phyloP scores from a whole-genome alignment of 140 eudicot genomes.

The Stevia rebaudiana region DNA sequence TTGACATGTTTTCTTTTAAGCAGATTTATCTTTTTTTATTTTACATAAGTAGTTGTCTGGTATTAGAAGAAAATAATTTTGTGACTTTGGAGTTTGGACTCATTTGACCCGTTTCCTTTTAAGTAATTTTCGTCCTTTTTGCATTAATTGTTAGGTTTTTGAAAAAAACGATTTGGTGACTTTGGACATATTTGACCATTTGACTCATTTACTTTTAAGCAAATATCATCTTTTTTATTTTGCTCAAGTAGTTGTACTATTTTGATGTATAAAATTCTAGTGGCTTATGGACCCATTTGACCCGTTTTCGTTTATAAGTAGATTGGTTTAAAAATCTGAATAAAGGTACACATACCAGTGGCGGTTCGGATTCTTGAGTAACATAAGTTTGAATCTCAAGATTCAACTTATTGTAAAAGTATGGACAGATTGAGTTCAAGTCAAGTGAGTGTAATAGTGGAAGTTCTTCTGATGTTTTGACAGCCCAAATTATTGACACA shows the following conservation, averaged over 20 bases:
- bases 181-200: too few relatives aligned
- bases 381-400: conserved; percentile 76
- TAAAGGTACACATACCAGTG: conserved; percentile 42
- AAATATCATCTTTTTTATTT: not conserved
- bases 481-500: conserved; percentile 67
- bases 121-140: not conserved
- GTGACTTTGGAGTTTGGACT: too few relatives aligned
- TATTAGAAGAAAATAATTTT: too few relatives aligned
- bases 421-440: conserved; percentile 57
- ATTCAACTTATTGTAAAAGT: conserved; percentile 43
- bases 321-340: not conserved
- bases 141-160: too few relatives aligned
- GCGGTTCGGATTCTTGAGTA: conserved; percentile 71
- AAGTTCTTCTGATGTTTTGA: conserved; percentile 63
- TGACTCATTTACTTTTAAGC: not conserved
- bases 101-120: not conserved
- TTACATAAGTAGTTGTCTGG: too few relatives aligned
- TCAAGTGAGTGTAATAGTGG: conserved; percentile 63
- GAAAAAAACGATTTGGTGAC: too few relatives aligned
- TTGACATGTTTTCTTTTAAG: too few relatives aligned
- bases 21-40: too few relatives aligned
- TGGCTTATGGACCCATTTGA: not conserved
- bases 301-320: not conserved
- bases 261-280: too few relatives aligned
- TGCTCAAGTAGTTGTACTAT: too few relatives aligned